phyloP scores from a whole-genome alignment of 345 rosid genomes.

The Salix dunnii region DNA sequence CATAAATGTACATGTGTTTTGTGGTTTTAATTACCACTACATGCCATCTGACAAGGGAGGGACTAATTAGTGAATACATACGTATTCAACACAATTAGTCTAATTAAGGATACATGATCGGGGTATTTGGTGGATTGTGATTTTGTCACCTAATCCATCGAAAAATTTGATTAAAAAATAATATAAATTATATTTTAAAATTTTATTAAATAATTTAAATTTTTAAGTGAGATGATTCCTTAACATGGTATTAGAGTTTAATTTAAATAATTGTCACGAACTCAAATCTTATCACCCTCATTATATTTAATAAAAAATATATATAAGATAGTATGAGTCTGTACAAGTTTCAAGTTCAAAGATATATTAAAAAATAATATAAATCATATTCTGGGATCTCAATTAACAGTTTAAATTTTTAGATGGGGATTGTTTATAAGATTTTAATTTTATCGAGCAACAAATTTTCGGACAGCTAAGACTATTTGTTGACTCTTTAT shows the following conservation, averaged over 20 bases:
- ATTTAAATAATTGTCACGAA: too few species aligned
- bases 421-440: too few species aligned
- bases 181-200: too few species aligned
- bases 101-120: not conserved
- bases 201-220: too few species aligned
- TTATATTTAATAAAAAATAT: too few species aligned
- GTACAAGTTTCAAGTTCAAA: too few species aligned
- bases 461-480: not conserved
- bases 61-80: not conserved
- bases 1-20: constrained; percentile 7
- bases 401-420: too few species aligned
- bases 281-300: too few species aligned
- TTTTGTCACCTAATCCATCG: not conserved
- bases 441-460: not conserved
- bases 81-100: constrained; percentile 9
- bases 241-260: too few species aligned
- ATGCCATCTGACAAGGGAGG: not conserved
- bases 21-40: not conserved
- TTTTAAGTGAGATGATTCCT: too few species aligned
- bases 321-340: accelerated
- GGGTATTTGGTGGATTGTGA: not conserved
- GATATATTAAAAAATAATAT: too few species aligned
- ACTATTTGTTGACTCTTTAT: not conserved
- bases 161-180: not conserved
- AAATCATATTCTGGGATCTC: too few species aligned